Conservation (phyloP, 805 yeast species). For the Candida insectalens region DNA sequence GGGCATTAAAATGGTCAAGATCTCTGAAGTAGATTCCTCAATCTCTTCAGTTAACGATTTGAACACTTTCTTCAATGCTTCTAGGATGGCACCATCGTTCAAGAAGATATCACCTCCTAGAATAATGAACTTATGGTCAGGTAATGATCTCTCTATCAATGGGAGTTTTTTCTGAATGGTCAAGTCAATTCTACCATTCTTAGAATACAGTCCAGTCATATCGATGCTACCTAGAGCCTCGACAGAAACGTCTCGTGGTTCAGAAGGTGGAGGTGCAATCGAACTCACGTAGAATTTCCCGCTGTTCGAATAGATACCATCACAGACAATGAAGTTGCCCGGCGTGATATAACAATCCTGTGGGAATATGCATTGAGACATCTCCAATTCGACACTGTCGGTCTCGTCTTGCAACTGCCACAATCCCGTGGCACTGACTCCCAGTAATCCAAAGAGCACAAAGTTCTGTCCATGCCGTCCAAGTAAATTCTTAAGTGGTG, state of each 20-base stretch:
- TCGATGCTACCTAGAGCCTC: conserved; percentile 77
- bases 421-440: conserved; percentile 53
- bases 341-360: conserved; percentile 56
- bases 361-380: conserved; percentile 52
- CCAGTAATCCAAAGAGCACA: conserved; percentile 66
- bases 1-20: conserved; percentile 54
- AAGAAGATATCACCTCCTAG: conserved; percentile 69
- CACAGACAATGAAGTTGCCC: conserved; percentile 74
- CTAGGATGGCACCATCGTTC: conserved; percentile 48
- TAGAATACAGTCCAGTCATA: conserved; percentile 28
- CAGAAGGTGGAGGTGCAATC: conserved; percentile 85
- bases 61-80: conserved; percentile 59
- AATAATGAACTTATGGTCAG: conserved; percentile 51
- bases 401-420: conserved; percentile 76
- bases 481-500: conserved; percentile 71
- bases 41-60: conserved; percentile 39
- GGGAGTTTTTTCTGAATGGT: conserved; percentile 45
- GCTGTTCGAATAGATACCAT: conserved; percentile 72
- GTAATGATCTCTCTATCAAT: conserved; percentile 40
- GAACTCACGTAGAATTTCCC: conserved; percentile 67
- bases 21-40: conserved; percentile 18
- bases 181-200: conserved; percentile 46
- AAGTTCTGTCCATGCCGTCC: conserved; percentile 79
- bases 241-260: conserved; percentile 52
- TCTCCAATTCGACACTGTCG: conserved; percentile 60